Evolutionary conservation across 169 alveolate genomes (phyloP), one percentile per base, ranked within the genome.

Genomic region (Plasmodium knowlesi): DNA sequence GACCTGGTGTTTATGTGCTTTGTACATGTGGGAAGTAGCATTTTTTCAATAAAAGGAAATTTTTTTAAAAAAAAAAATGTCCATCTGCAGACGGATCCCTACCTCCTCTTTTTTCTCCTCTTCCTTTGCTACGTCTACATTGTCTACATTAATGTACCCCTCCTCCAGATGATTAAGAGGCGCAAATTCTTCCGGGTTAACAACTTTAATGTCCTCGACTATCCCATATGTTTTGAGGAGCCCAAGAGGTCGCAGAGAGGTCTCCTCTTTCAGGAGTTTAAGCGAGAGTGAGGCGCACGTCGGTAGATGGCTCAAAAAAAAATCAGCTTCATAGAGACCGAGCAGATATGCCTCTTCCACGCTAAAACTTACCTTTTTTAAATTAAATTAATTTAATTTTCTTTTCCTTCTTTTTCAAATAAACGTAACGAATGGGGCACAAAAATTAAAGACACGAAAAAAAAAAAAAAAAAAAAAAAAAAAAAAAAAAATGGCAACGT

Each of bases 1-100:
- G 93, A 86, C 70, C 16, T 86, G 9, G 67, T 86, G 8, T 86
- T 86, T 16, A 74, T 86, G 83, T 86, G 93, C 71, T 53, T 86
- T 14, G 14, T 86, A 30, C 82, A 86, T 53, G 78, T 32, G 80
- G 84, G 81, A 25, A 76, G 61, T 10, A 78, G 81, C 34, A 74
- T 86, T 16, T 76, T 53, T 34, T 14, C 78, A 16, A 37, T 74
- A 74, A 76, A 76, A 6, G 82, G 76, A 34, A 54, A 34, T 19
- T 53, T 53, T 76, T 76, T 74, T 74, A 86, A 86, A 30, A 74
- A 74, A 30, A 57, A 78, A 43, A 50, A 86, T 50, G n/a, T 76
- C 19, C 76, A 46, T 67, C 9, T 25, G 22, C 78, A 43, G 19
- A 74, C 70, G 12, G 70, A 78, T 76, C 81, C 82, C 39, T 74